A percentile compares a stretch with the other conserved stretches of the same genome.
Conservation (phyloP, 495 filamentous ascomycete genomes). For the Friedmanniomyces simplex region DNA sequence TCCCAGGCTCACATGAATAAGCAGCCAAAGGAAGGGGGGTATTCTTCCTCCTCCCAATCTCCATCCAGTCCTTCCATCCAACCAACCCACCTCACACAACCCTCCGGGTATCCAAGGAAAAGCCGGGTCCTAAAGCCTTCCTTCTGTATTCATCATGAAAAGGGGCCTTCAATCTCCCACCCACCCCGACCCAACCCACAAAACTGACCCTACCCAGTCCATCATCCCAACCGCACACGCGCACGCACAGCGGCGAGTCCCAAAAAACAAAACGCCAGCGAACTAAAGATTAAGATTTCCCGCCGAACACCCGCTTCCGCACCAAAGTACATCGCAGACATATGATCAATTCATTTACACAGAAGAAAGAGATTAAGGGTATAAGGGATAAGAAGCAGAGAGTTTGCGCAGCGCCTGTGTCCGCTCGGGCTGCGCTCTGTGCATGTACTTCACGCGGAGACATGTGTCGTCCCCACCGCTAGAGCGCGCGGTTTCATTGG, state of each 20-base stretch:
- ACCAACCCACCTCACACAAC: not conserved
- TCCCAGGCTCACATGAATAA: too few species aligned
- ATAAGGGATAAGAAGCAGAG: not conserved
- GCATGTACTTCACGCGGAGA: not conserved
- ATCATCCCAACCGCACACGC: not conserved
- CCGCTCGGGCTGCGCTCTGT: not conserved
- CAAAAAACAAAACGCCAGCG: slow-evolving; percentile 7
- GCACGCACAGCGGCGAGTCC: slow-evolving; percentile 9
- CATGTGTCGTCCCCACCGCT: too few species aligned
- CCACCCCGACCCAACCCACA: not conserved
- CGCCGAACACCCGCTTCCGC: not conserved
- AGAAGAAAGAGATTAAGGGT: slow-evolving; percentile 8
- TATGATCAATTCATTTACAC: slow-evolving; percentile 5
- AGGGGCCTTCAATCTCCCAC: too few species aligned
- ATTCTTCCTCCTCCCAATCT: not conserved
- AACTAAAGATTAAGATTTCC: slow-evolving; percentile 9
- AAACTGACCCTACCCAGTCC: not conserved
- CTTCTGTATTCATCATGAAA: not conserved
- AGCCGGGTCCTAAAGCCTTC: too few species aligned
- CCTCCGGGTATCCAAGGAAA: not conserved
- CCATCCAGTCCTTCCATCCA: not conserved
- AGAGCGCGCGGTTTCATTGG: not conserved
- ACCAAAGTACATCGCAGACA: not conserved
- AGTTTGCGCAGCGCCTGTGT: too few species aligned
- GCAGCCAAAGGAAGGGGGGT: too few species aligned